Evolutionary conservation across 495 filamentous ascomycete genomes (phyloP).

Genomic region (Daldinia concentrica): DNA sequence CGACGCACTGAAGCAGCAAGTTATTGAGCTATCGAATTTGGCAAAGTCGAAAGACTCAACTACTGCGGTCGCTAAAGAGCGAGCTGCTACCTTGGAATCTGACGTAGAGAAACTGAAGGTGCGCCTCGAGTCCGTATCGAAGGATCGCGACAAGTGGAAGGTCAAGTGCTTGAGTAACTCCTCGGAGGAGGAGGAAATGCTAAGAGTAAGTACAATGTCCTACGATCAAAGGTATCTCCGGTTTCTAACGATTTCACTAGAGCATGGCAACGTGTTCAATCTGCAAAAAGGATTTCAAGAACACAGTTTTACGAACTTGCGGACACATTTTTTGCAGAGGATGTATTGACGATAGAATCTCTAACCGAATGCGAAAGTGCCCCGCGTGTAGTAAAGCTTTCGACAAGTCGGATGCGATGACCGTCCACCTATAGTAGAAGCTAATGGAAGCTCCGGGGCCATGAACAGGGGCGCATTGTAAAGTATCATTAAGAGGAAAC

Average conservation of each 20-base stretch:
- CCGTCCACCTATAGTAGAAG: slow-evolving; percentile 59
- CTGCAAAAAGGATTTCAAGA: slow-evolving; percentile 89
- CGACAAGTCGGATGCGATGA: slow-evolving; percentile 86
- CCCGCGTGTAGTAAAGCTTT: slow-evolving; percentile 92
- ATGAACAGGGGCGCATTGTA: slow-evolving; percentile 28
- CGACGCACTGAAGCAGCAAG: slow-evolving; percentile 79
- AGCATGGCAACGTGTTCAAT: slow-evolving; percentile 88
- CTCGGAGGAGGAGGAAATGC: slow-evolving; percentile 80
- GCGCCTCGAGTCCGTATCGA: slow-evolving; percentile 76
- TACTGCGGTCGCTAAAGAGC: slow-evolving; percentile 68
- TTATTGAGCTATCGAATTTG: slow-evolving; percentile 75
- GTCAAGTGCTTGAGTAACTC: slow-evolving; percentile 80
- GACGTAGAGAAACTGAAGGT: slow-evolving; percentile 78
- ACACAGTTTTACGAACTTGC: slow-evolving; percentile 89
- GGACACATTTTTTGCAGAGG: slow-evolving; percentile 95
- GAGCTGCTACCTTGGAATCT: slow-evolving; percentile 65
- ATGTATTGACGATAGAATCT: slow-evolving; percentile 86
- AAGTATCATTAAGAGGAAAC: slow-evolving; percentile 32
- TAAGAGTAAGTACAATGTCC: slow-evolving; percentile 70
- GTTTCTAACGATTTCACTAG: slow-evolving; percentile 57
- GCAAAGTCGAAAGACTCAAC: slow-evolving; percentile 77
- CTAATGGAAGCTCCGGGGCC: neutral
- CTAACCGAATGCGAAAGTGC: slow-evolving; percentile 91
- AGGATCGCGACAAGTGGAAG: slow-evolving; percentile 82
- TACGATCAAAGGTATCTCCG: neutral